Conservation (phyloP, 108 stramenopile species). For the Aureococcus anophagefferens region DNA sequence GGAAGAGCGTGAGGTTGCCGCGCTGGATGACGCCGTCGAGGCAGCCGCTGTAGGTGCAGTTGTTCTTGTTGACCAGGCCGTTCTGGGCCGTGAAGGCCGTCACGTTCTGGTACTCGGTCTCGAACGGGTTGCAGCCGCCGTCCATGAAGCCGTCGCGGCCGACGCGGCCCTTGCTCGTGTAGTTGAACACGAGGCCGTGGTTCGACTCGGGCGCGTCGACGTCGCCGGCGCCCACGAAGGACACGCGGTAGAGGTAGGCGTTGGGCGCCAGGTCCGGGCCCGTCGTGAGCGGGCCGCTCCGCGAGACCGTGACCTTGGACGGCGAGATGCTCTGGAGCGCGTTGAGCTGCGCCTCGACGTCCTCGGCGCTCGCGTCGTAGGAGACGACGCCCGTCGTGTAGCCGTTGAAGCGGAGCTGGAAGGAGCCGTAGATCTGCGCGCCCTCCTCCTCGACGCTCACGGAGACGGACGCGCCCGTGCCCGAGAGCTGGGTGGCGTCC, state of each 20-base stretch:
- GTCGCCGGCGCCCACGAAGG: slow-evolving; percentile 37
- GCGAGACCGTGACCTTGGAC: slow-evolving; percentile 52
- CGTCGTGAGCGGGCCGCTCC: slow-evolving; percentile 24
- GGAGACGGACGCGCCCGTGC: slow-evolving; percentile 18
- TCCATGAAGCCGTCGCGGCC: background rate
- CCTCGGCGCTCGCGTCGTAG: slow-evolving; percentile 47
- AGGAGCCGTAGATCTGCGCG: slow-evolving; percentile 53
- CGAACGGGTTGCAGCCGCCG: slow-evolving; percentile 30
- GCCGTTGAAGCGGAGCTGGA: slow-evolving; percentile 62
- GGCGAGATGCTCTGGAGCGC: slow-evolving; percentile 55
- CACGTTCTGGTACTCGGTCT: slow-evolving; percentile 25
- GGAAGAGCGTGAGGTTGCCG: slow-evolving; percentile 36
- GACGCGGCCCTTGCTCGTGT: background rate
- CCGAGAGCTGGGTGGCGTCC: slow-evolving; percentile 14
- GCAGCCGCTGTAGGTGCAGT: slow-evolving; percentile 36
- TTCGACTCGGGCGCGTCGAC: slow-evolving; percentile 2
- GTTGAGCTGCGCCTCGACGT: slow-evolving; percentile 56
- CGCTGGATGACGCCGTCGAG: slow-evolving; percentile 57
- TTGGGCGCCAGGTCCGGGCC: slow-evolving; percentile 8
- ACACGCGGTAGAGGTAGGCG: slow-evolving; percentile 33
- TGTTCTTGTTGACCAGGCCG: slow-evolving; percentile 33
- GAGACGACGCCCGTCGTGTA: slow-evolving; percentile 57
- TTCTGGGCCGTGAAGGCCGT: slow-evolving; percentile 26
- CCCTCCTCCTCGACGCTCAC: slow-evolving; percentile 34
- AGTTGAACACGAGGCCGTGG: slow-evolving; percentile 1